Evolutionary conservation across 768 basidiomycete species (phyloP).

Genomic region (Agrocybe pediades): DNA sequence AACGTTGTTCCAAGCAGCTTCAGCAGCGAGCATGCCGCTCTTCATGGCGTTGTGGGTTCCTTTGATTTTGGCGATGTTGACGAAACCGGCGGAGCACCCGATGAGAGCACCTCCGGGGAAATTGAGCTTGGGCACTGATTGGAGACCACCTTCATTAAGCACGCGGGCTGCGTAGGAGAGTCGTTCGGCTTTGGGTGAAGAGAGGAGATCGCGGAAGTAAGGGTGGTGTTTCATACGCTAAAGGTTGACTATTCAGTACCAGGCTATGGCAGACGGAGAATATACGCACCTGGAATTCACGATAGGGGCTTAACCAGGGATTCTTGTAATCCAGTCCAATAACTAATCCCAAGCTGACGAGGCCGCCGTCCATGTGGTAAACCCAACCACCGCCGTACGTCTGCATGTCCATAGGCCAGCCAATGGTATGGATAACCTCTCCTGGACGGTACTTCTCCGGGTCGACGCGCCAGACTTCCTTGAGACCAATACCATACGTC

Average conservation of each 20-base stretch:
- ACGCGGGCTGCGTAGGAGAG: slow-evolving; percentile 90
- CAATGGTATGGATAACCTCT: slow-evolving; percentile 89
- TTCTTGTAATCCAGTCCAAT: slow-evolving; percentile 95
- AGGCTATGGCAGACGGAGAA: no score
- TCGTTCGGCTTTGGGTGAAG: slow-evolving; percentile 62
- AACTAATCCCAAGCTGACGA: slow-evolving; percentile 90
- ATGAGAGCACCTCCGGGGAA: slow-evolving; percentile 96
- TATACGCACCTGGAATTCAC: slow-evolving; percentile 82
- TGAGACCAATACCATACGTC: slow-evolving; percentile 94
- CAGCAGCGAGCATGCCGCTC: slow-evolving; percentile 95
- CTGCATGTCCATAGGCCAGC: slow-evolving; percentile 83
- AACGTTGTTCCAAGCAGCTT: slow-evolving; percentile 75
- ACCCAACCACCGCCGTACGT: slow-evolving; percentile 95
- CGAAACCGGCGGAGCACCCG: slow-evolving; percentile 94
- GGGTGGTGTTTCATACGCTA: slow-evolving; percentile 97
- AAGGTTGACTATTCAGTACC: no score
- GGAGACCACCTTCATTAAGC: slow-evolving; percentile 92
- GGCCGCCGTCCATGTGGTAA: slow-evolving; percentile 93
- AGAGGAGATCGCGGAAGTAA: slow-evolving; percentile 80
- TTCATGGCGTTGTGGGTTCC: slow-evolving; percentile 99
- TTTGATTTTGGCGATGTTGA: slow-evolving; percentile 98
- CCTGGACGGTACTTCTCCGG: slow-evolving; percentile 66
- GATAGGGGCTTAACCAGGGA: slow-evolving; percentile 89
- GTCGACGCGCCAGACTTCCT: slow-evolving; percentile 95
- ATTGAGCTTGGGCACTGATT: slow-evolving; percentile 80